Base-by-base conservation (phyloP, 106 monocot species). In the Platanthera zijinensis region DNA sequence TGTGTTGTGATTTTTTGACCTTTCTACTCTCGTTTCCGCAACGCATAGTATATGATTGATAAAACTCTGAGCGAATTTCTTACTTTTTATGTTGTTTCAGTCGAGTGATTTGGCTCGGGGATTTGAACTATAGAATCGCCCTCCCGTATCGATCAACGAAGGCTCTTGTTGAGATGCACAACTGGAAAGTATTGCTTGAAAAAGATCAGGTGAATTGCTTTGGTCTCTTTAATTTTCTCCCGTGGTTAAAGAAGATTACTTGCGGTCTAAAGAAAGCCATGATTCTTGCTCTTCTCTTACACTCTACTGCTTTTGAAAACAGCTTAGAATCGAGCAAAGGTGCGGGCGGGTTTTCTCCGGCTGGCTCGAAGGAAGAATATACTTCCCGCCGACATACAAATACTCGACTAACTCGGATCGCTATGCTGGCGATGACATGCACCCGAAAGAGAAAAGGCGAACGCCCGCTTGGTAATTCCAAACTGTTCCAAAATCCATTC, bases 321-420 rank as follows among this genome's bases (percentile, higher is more conserved):
- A 89, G 89, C 81, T 89, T 30, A 77, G 84, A 32, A 86, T 89
- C 62, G 89, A 89, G 77, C 89, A 89, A 86, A 86, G 85, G 78
- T 66, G 78, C 61, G 80, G 85, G 8, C 83, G 85, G 51, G 88
- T 89, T 17, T 85, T 89, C 72, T 48, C 74, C 18, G 88, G 85
- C 10, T 89, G 88, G 88, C 72, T 72, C 39, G 88, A 89, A 79
- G 88, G 88, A 72, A 85, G 75, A 73, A 89, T 89, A 75, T 89
- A 89, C 52, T 89, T 89, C 13, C 88, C 88, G 22, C 88, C 88
- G 28, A 89, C 88, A 51, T 89, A 89, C 52, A 89, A 89, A 71
- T 89, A 89, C 75, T 89, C 88, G 30, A 85, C 80, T 69, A 89
- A 89, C 71, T 89, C 88, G 10, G 88, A 89, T 71, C 75, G 82